phyloP scores from a whole-genome alignment of 805 yeast genomes.

The Kuraishia molischiana region DNA sequence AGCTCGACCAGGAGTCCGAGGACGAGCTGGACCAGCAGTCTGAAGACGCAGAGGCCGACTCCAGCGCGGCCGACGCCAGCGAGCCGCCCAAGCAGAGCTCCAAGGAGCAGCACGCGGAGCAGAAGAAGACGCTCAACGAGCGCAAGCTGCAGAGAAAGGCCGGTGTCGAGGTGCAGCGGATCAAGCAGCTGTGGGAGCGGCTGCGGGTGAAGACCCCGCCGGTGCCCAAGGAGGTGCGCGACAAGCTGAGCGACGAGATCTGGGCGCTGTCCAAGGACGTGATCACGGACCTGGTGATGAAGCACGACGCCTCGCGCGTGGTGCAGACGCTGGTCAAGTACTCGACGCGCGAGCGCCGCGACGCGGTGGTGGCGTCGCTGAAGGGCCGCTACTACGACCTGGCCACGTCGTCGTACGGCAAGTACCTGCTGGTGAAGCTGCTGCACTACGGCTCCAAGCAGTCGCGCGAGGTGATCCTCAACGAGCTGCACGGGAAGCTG shows the following conservation, averaged over 20 bases:
- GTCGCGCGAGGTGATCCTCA: conserved; percentile 62
- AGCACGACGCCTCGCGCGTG: conserved; percentile 94
- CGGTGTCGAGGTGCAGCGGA: conserved; percentile 77
- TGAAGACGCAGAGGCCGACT: too few relatives aligned
- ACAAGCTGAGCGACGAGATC: conserved; percentile 69
- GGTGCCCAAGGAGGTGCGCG: conserved; percentile 66
- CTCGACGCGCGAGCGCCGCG: conserved; percentile 72
- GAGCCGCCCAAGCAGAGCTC: conserved; percentile 42
- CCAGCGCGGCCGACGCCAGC: conserved; percentile 12
- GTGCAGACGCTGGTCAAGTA: conserved; percentile 90
- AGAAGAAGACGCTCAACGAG: conserved; percentile 65
- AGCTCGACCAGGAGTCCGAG: conserved; percentile 15
- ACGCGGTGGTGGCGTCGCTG: conserved; percentile 52
- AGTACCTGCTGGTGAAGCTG: conserved; percentile 78
- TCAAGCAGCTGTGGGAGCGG: conserved; percentile 86
- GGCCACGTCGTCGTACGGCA: conserved; percentile 91
- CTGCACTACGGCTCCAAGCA: conserved; percentile 87
- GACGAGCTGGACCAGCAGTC: conserved; percentile 12
- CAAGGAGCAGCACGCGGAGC: conserved; percentile 72
- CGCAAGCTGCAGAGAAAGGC: conserved; percentile 81
- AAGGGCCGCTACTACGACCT: conserved; percentile 70
- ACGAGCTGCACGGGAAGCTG: conserved; percentile 84
- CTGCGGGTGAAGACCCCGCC: conserved; percentile 80
- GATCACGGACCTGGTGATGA: conserved; percentile 75
- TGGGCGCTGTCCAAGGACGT: conserved; percentile 77